Base-by-base conservation (phyloP, 1,284 basidiomycete species). In the Sphagnurus paluster region DNA sequence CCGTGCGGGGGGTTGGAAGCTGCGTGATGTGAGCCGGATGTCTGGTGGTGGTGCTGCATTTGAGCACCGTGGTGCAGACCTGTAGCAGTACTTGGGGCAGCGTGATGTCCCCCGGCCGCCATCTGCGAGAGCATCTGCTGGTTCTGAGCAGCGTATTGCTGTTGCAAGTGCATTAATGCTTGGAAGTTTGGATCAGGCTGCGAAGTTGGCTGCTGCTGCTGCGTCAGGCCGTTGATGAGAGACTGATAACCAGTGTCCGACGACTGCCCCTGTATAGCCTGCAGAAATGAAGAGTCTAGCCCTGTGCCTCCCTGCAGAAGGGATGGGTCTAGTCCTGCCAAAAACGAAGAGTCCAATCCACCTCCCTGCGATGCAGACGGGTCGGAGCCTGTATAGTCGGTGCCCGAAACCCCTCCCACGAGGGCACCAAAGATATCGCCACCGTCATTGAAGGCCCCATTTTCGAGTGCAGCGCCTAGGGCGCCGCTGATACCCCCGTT, bases 81-180 rank as follows among this genome's bases (percentile, higher is more conserved):
- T n/a, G 1, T 20, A 20, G n/a, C 20, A 13, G 14, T 36, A 28
- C 24, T 44, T 21, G 16, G 24, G 3, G 13, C 35, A 24, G 26
- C 25, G 24, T 6, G 19, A 24, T 21, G 5, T 9, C 23, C 28
- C 30, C 30, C n/a, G n/a, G 20, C n/a, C 5, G 39, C 13, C 39
- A 20, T 26, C 8, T 20, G 39, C 13, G 26, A 19, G 1, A 29
- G 30, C 0, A 29, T 38, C n/a, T 49, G 48, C 1, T 32, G 28
- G 23, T 47, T 41, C 20, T 46, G 49, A 8, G 41, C 21, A 19
- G 10, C n/a, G 26, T 33, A 35, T 23, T 23, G 29, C 13, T 50
- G 44, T 16, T 51, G 49, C 13, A 44, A 16, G n/a, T 47, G 49
- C 13, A 42, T 19, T 11, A 50, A 25, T 19, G 44, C 13, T 17